Percentiles rank a stretch among this genome's conserved stretches.
phyloP scores from a whole-genome alignment of 2,329 filamentous ascomycete species.

The Calonectria hawksworthii region DNA sequence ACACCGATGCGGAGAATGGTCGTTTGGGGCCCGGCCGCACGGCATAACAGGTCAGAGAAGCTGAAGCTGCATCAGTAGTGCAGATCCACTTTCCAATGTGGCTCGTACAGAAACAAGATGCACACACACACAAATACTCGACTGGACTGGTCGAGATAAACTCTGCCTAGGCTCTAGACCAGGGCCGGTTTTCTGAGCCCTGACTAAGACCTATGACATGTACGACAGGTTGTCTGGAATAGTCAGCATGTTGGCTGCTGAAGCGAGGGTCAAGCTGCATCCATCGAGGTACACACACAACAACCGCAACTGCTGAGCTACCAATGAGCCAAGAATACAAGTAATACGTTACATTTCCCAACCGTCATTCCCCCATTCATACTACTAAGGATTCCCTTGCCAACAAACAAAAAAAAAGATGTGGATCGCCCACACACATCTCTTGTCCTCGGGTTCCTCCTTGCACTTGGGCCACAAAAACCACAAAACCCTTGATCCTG shows the following conservation, averaged over 20 bases:
- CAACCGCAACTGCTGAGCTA: background rate
- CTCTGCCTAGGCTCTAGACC: background rate
- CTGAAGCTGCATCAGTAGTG: conserved; percentile 8
- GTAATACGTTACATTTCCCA: background rate
- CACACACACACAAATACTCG: background rate
- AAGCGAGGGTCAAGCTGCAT: background rate
- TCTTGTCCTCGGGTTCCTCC: conserved; percentile 8
- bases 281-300: background rate
- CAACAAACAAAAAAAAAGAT: background rate
- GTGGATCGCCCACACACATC: background rate
- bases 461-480: background rate
- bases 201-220: conserved; percentile 11
- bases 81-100: conserved; percentile 11
- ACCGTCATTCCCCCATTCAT: too few species aligned
- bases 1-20: conserved; percentile 10
- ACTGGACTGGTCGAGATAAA: background rate
- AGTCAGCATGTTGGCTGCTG: background rate
- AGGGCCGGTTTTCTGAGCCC: conserved; percentile 4
- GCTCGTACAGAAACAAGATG: conserved; percentile 8
- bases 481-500: conserved; percentile 6
- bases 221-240: background rate
- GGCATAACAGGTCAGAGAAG: conserved; percentile 10
- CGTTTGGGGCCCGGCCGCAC: background rate
- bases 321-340: background rate
- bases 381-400: background rate